A percentile compares a stretch with the other conserved stretches of the same genome.
Conservation (phyloP, 2,329 filamentous ascomycete genomes). For the Alternaria brassicae region DNA sequence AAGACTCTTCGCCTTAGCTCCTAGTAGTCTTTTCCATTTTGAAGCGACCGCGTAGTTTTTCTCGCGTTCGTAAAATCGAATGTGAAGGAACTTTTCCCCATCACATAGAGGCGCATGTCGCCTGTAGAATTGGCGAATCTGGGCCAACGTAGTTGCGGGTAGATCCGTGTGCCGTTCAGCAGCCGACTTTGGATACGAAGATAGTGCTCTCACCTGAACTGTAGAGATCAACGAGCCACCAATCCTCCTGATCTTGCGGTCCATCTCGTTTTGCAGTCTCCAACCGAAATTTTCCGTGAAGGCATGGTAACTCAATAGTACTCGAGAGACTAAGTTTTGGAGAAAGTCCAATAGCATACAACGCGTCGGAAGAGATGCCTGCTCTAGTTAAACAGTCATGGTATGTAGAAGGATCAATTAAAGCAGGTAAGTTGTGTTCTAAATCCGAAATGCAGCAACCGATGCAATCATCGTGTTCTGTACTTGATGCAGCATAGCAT, state of each 20-base stretch:
- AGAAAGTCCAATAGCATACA: slow-evolving; percentile 9
- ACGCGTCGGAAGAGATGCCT: neutral
- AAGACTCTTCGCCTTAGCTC: slow-evolving; percentile 15
- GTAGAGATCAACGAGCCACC: slow-evolving; percentile 19
- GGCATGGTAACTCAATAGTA: slow-evolving; percentile 10
- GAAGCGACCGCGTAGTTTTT: neutral
- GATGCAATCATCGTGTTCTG: slow-evolving; percentile 8
- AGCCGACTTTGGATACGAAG: neutral
- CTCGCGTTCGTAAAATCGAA: slow-evolving; percentile 15
- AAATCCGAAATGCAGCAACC: slow-evolving; percentile 14
- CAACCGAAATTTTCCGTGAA: slow-evolving; percentile 16
- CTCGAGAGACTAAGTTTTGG: slow-evolving; percentile 8
- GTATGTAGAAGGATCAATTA: slow-evolving; percentile 8
- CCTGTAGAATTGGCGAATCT: slow-evolving; percentile 14
- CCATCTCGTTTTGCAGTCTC: slow-evolving; percentile 10
- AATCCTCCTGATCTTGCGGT: slow-evolving; percentile 2
- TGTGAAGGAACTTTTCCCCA: slow-evolving; percentile 20
- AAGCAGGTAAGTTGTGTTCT: slow-evolving; percentile 18
- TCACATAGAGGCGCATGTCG: slow-evolving; percentile 9
- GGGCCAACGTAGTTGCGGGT: neutral
- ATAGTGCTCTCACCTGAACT: slow-evolving; percentile 10
- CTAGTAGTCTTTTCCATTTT: slow-evolving; percentile 12
- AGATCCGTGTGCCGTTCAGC: slow-evolving; percentile 6
- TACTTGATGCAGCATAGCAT: slow-evolving; percentile 9
- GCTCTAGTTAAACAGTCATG: neutral